Conservation (phyloP, 352 stramenopile genomes). For the Pythium vanterpoolii region DNA sequence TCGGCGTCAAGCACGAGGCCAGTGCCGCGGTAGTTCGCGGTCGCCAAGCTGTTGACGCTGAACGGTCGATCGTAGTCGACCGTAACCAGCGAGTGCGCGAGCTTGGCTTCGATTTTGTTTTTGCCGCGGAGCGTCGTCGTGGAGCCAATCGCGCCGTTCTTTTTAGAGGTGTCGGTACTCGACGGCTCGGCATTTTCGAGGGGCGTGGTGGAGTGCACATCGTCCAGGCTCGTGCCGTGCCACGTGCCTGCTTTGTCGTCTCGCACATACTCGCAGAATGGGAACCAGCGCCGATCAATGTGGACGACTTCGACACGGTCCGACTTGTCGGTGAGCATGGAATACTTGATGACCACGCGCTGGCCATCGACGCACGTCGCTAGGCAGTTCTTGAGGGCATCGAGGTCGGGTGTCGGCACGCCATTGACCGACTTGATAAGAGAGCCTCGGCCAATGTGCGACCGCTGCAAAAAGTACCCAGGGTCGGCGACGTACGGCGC, state of each 20-base stretch:
- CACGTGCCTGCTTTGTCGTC: slow-evolving; percentile 78
- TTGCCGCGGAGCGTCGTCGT: slow-evolving; percentile 81
- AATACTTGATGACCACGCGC: slow-evolving; percentile 85
- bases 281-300: slow-evolving; percentile 91
- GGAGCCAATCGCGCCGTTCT: slow-evolving; percentile 49
- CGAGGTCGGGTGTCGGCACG: slow-evolving; percentile 79
- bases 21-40: slow-evolving; percentile 80
- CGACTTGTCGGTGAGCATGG: slow-evolving; percentile 65
- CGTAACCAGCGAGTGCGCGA: slow-evolving; percentile 79
- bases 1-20: slow-evolving; percentile 87
- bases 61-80: slow-evolving; percentile 86
- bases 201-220: slow-evolving; percentile 2
- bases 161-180: not conserved
- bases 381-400: slow-evolving; percentile 79
- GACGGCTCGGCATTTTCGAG: slow-evolving; percentile 6
- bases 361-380: slow-evolving; percentile 72
- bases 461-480: slow-evolving; percentile 89
- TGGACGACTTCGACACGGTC: slow-evolving; percentile 85
- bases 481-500: slow-evolving; percentile 82
- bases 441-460: slow-evolving; percentile 72
- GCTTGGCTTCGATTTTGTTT: slow-evolving; percentile 78
- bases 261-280: slow-evolving; percentile 77
- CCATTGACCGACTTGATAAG: slow-evolving; percentile 89
- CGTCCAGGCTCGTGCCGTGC: slow-evolving; percentile 68
- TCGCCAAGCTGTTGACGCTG: slow-evolving; percentile 83